These are phyloP conservation scores for Neurospora sp. DNA, from an alignment of 2,329 filamentous ascomycete genomes.

Conservation along the genomic window DNA sequence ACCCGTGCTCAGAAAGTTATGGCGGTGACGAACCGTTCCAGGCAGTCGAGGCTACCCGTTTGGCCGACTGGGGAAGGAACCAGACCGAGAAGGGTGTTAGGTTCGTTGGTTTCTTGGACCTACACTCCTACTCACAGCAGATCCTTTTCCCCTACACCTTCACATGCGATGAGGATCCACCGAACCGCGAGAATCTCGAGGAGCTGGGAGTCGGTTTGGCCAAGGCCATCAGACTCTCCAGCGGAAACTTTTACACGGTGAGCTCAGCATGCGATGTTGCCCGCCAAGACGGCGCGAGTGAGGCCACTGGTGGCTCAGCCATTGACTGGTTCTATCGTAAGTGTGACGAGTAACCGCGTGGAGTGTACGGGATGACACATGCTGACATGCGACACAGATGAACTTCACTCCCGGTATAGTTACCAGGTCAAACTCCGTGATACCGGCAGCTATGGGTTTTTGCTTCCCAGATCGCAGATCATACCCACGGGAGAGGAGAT, in stretches of 20 bases:
- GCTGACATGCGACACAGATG: constrained; percentile 32
- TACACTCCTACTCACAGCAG: constrained; percentile 94
- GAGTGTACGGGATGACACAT: background rate
- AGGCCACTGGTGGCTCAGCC: constrained; percentile 72
- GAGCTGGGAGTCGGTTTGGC: constrained; percentile 82
- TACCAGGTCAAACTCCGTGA: constrained; percentile 94
- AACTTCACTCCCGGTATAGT: constrained; percentile 69
- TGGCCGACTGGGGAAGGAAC: constrained; percentile 77
- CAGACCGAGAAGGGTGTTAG: constrained; percentile 62
- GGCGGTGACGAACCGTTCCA: constrained; percentile 77
- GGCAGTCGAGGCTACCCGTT: constrained; percentile 63
- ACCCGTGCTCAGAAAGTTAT: constrained; percentile 87
- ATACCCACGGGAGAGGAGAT: constrained; percentile 83
- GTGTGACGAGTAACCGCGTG: background rate
- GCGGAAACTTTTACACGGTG: constrained; percentile 66
- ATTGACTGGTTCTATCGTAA: constrained; percentile 85
- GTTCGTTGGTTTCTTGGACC: constrained; percentile 78
- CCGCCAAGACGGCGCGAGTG: constrained; percentile 25
- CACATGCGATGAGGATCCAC: constrained; percentile 67
- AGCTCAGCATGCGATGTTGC: constrained; percentile 72
- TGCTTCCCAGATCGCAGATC: constrained; percentile 79
- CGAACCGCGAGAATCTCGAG: constrained; percentile 82
- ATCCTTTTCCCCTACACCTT: constrained; percentile 88
- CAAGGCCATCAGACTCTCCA: constrained; percentile 77
- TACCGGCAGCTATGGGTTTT: constrained; percentile 87